Percentiles rank a stretch among this genome's conserved stretches.
Evolutionary conservation across 176 grass and related monocot genomes (phyloP).

Genomic region (Phragmites australis): DNA sequence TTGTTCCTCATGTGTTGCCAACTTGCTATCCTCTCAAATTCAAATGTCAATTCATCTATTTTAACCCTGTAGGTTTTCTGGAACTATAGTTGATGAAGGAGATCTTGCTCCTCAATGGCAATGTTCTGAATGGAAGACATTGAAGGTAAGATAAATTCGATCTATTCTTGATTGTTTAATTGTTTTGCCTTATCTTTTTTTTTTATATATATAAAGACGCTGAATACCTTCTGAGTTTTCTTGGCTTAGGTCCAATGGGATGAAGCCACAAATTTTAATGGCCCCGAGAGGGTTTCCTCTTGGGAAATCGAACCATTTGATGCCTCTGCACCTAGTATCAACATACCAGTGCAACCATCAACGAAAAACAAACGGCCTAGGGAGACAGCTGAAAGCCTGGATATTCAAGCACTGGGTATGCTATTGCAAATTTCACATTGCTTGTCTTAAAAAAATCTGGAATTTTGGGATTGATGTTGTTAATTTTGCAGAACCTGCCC

Average conservation of each 20-base stretch:
- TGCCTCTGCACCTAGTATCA: constrained; percentile 44
- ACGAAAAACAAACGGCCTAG: constrained; percentile 66
- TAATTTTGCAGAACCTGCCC: constrained; percentile 45
- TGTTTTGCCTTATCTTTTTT: constrained; percentile 17
- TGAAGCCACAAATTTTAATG: constrained; percentile 59
- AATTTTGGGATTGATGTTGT: background rate
- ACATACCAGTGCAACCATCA: constrained; percentile 45
- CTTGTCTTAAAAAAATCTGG: background rate
- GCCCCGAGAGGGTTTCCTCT: constrained; percentile 82
- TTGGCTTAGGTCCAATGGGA: constrained; percentile 82
- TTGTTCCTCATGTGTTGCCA: constrained; percentile 9
- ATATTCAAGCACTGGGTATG: constrained; percentile 48
- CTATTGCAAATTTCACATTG: background rate
- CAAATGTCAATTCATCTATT: background rate
- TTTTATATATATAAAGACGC: background rate
- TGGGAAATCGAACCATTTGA: constrained; percentile 87
- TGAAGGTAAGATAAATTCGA: constrained; percentile 55
- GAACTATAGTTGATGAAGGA: constrained; percentile 67
- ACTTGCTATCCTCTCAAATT: constrained; percentile 12
- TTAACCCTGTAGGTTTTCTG: constrained; percentile 67
- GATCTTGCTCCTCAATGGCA: constrained; percentile 75
- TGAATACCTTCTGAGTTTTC: constrained; percentile 1
- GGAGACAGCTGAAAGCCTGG: constrained; percentile 41
- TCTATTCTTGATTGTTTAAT: background rate
- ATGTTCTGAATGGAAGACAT: constrained; percentile 88